Evolutionary conservation across 225 moss, liverwort and hornwort genomes (phyloP), one percentile per base, ranked within the genome.

Genomic region (Antitrichia curtipendula): DNA sequence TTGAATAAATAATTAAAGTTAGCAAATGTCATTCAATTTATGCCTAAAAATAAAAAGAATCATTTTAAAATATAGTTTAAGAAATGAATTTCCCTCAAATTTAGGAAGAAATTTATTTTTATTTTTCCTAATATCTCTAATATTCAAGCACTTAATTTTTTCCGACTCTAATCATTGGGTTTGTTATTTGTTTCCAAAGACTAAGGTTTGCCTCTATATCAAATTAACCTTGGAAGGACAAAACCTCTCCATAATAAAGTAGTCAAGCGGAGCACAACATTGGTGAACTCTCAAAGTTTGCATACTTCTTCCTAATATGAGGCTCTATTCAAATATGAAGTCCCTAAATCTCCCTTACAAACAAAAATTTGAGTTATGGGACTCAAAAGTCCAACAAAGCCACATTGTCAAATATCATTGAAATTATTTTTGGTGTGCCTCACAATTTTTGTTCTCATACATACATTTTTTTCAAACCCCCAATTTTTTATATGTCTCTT

Each of bases 181-280:
- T 66, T 66, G 15, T 6, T 27, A 24, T 40, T 69, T 13, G 24
- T 5, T 69, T 45, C 9, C 45, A 72, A 72, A 72, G 43, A 71
- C 15, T 36, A 36, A 24, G 3, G 13, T 40, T 28, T 45, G 17
- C 16, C 6, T 72, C 29, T 50, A 75, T 22, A 3, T 50, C 34
- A 50, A 38, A 75, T 21, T 8, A 49, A 32, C 3, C 11, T 0
- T 20, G 3, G 19, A 64, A 64, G 0, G 10, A 9, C 2, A 10
- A 5, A 9, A 0, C 0, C 11, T 0, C 1, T 2, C 24, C 0
- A 1, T 25, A 4, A 14, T 27, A 27, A 16, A 6, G 16, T 43
- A 41, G 8, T 3, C 2, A 22, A 38, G 23, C 0, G 0, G 1
- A n/a, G 21, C 10, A 1, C n/a, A n/a, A n/a, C 7, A n/a, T n/a